A percentile compares a stretch with the other conserved stretches of the same genome.
These are phyloP conservation scores for Yamadazyma ubonensis DNA, from an alignment of 805 yeast genomes.

Conservation along the genomic window DNA sequence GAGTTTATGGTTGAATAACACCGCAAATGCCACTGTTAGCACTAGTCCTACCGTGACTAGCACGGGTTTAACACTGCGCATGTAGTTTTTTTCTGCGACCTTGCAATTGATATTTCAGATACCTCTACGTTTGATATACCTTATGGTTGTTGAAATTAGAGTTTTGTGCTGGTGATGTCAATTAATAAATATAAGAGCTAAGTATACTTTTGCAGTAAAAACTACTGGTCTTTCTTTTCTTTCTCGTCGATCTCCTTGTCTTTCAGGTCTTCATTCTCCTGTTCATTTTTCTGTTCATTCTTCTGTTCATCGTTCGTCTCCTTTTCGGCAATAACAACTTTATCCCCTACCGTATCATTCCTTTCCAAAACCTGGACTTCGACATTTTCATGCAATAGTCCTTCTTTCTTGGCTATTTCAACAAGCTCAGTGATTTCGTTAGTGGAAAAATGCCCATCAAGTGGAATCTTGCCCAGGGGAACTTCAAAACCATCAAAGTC, in stretches of 20 bases:
- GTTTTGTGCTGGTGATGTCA: no score
- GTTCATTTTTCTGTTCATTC: constrained; percentile 8
- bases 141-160: not conserved
- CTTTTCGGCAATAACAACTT: constrained; percentile 27
- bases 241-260: not conserved
- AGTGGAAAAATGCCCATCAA: constrained; percentile 42
- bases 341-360: constrained; percentile 28
- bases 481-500: constrained; percentile 38
- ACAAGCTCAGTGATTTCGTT: constrained; percentile 31
- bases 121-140: no score
- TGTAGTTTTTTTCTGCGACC: constrained; percentile 1
- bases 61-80: constrained; percentile 6
- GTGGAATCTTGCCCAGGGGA: constrained; percentile 38
- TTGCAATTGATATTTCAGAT: no score
- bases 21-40: constrained; percentile 8
- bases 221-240: constrained; percentile 5
- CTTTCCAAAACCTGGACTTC: constrained; percentile 24
- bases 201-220: not conserved
- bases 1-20: constrained; percentile 17
- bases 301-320: constrained; percentile 22
- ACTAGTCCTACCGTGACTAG: constrained; percentile 9
- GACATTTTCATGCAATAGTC: constrained; percentile 25
- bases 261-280: constrained; percentile 6
- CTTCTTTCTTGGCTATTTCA: constrained; percentile 30
- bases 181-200: no score